Evolutionary conservation across 805 yeast species (phyloP), one percentile per base, ranked within the genome.

Genomic region (Kodamaea neixiangensis): DNA sequence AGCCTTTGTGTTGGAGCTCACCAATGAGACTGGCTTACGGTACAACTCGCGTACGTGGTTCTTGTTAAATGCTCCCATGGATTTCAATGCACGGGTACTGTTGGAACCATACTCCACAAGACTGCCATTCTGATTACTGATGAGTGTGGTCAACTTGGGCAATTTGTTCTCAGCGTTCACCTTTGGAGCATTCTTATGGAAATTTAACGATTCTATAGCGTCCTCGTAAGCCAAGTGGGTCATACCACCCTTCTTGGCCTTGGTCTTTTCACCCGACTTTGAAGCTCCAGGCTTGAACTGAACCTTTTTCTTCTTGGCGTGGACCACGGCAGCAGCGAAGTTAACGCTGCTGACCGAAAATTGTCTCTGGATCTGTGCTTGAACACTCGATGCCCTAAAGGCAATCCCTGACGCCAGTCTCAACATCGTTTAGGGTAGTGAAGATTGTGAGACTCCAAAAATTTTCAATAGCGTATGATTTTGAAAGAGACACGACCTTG

Each of bases 41-140:
- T 83, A 86, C 39, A 86, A 61, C 65, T 89, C 96, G 43, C 58
- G 58, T 57, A 81, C 79, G 63, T 76, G 81, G 56, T 75, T 76
- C 54, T 82, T 83, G 58, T 82, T 80, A 68, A 87, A 87, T 0
- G 86, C 69, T 18, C 91, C 92, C 49, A 85, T 66, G 39, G 74
- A 72, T 31, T 70, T 67, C 54, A 89, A 69, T 44, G 70, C 67
- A 49, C 70, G 64, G 52, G 78, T 70, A 14, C 76, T 72, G 11
- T 63, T 61, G 1, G 69, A 61, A 13, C 75, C 67, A 66, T 75
- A 88, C 31, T 57, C 59, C 20, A 61, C 63, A 6, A 72, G 57
- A 15, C 55, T 53, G 13, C 62, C 40, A 29, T 25, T 25, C 7
- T 9, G 31, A 25, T 25, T 7, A 25, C 11, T 13, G 10, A 25